Percentiles rank a stretch among this genome's conserved stretches.
These are phyloP conservation scores for Pugionium cornutum DNA, from an alignment of 345 rosid species.

Conservation along the genomic window DNA sequence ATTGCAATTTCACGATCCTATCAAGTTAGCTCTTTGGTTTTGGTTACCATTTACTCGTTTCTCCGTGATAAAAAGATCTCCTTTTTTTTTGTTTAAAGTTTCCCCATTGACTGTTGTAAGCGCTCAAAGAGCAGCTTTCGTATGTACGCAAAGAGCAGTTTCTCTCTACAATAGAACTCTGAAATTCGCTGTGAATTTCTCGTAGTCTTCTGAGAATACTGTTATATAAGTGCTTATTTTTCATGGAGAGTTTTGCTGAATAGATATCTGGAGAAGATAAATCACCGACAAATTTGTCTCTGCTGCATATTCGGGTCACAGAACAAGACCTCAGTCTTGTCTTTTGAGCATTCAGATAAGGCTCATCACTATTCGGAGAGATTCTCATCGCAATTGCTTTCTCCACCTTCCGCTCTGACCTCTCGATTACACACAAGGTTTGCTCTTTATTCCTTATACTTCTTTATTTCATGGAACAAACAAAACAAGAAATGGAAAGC, in stretches of 20 bases:
- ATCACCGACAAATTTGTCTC: constrained; percentile 35
- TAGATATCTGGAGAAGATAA: constrained; percentile 94
- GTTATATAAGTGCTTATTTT: neutral
- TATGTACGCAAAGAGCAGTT: constrained; percentile 30
- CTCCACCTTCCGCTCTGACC: constrained; percentile 40
- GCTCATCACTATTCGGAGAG: constrained; percentile 43
- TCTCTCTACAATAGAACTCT: constrained; percentile 69
- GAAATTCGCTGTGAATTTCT: constrained; percentile 62
- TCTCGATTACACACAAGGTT: constrained; percentile 44
- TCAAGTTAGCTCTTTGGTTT: no score
- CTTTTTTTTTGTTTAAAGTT: no score
- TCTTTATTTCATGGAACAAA: neutral
- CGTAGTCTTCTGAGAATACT: neutral
- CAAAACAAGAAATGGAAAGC: neutral
- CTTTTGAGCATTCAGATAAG: constrained; percentile 30
- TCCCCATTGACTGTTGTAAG: no score
- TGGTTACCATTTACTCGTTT: no score
- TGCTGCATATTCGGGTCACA: constrained; percentile 40
- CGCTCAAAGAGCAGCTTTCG: no score
- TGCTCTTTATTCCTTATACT: constrained; percentile 2
- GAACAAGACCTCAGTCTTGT: constrained; percentile 44
- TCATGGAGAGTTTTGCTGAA: neutral
- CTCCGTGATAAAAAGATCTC: no score
- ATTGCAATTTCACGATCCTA: no score
- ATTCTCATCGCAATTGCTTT: constrained; percentile 37